Conservation (phyloP, 495 filamentous ascomycete species). For the Halenospora varia region DNA sequence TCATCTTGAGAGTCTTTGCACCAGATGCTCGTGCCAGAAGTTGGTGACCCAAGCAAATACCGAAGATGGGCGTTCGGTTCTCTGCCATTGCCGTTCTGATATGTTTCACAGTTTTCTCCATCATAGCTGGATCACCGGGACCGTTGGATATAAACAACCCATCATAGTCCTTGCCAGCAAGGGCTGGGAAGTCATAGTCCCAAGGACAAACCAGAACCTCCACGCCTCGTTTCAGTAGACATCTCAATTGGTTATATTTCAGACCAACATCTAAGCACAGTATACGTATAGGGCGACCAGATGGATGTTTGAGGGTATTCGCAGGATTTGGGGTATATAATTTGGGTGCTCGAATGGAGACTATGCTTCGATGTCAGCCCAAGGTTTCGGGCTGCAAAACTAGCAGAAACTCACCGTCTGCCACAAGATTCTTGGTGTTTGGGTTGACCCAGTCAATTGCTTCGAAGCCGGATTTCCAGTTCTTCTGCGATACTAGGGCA, state of each 20-base stretch:
- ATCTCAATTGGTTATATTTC: slow-evolving; percentile 96
- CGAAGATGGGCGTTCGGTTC: slow-evolving; percentile 83
- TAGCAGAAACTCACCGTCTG: slow-evolving; percentile 68
- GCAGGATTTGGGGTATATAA: slow-evolving; percentile 69
- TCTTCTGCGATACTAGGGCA: slow-evolving; percentile 30
- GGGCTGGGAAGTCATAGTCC: slow-evolving; percentile 82
- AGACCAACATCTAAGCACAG: slow-evolving; percentile 93
- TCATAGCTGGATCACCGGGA: slow-evolving; percentile 86
- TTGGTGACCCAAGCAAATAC: slow-evolving; percentile 96
- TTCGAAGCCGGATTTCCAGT: slow-evolving; percentile 71
- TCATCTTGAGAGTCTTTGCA: slow-evolving; percentile 89
- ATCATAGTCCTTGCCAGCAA: slow-evolving; percentile 79
- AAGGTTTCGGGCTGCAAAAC: slow-evolving; percentile 4
- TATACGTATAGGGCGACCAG: slow-evolving; percentile 78
- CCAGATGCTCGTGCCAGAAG: slow-evolving; percentile 87
- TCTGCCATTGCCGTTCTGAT: slow-evolving; percentile 67
- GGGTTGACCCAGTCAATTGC: slow-evolving; percentile 83
- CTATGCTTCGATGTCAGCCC: slow-evolving; percentile 44
- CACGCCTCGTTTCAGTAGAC: slow-evolving; percentile 84
- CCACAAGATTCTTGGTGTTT: slow-evolving; percentile 85
- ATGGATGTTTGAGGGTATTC: slow-evolving; percentile 73
- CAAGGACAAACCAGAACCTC: slow-evolving; percentile 94
- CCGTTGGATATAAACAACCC: slow-evolving; percentile 97
- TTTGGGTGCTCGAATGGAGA: slow-evolving; percentile 78
- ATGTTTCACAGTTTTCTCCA: slow-evolving; percentile 70